Evolutionary conservation across 1,139 yeast genomes (phyloP).

Genomic region (Lodderomyces beijingensis): DNA sequence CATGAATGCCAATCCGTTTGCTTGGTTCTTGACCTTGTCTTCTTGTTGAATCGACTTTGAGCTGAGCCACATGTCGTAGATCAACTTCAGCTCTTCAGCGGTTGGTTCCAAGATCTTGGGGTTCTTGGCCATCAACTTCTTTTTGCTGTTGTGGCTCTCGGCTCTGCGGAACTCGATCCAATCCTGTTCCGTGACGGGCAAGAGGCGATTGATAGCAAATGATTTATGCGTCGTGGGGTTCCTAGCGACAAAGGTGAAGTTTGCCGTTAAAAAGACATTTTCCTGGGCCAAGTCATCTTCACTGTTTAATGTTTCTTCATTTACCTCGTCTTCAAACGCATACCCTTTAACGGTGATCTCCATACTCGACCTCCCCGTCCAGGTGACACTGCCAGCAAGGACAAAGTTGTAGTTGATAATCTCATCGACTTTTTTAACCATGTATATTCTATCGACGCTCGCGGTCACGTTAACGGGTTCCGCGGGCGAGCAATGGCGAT

Average conservation of each 20-base stretch:
- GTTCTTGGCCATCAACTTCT: slow-evolving; percentile 69
- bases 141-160: slow-evolving; percentile 81
- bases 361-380: slow-evolving; percentile 95
- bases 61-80: slow-evolving; percentile 74
- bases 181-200: slow-evolving; percentile 70
- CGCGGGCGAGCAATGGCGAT: slow-evolving; percentile 83
- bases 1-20: slow-evolving; percentile 53
- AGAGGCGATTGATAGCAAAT: slow-evolving; percentile 74
- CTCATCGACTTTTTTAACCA: slow-evolving; percentile 81
- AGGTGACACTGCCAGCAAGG: slow-evolving; percentile 82
- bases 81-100: slow-evolving; percentile 60
- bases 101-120: slow-evolving; percentile 68
- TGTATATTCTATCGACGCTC: slow-evolving; percentile 85
- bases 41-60: slow-evolving; percentile 38
- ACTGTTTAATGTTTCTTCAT: slow-evolving; percentile 7
- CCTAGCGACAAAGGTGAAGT: slow-evolving; percentile 92
- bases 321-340: slow-evolving; percentile 52
- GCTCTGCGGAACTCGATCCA: slow-evolving; percentile 85
- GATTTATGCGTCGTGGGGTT: slow-evolving; percentile 86
- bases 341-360: slow-evolving; percentile 89
- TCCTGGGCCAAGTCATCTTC: slow-evolving; percentile 34
- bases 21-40: slow-evolving; percentile 14
- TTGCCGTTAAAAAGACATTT: slow-evolving; percentile 71
- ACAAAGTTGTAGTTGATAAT: slow-evolving; percentile 71
- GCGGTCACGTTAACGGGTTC: slow-evolving; percentile 94